phyloP scores from a whole-genome alignment of 768 basidiomycete genomes.

The Austroboletus eburneus region DNA sequence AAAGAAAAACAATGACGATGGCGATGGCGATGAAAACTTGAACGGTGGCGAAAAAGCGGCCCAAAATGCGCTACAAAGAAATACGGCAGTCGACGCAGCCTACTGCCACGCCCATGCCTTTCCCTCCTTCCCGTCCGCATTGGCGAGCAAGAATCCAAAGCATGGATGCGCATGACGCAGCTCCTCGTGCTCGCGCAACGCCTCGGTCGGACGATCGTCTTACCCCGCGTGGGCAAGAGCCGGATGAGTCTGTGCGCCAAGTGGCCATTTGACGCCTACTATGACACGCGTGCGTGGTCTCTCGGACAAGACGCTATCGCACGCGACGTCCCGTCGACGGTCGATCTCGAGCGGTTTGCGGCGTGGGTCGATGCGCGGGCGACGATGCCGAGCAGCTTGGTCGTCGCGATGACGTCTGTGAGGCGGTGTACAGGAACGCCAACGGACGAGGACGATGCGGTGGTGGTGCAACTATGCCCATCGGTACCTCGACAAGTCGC shows the following conservation, averaged over 20 bases:
- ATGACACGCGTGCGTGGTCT: too few species aligned
- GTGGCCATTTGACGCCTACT: too few species aligned
- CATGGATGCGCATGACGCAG: slow-evolving; percentile 51
- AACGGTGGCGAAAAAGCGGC: neutral
- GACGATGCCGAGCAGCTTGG: too few species aligned
- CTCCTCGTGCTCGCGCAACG: slow-evolving; percentile 43
- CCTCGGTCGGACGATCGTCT: slow-evolving; percentile 54
- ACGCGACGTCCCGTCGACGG: too few species aligned
- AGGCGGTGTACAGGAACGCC: too few species aligned
- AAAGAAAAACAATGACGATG: too few species aligned
- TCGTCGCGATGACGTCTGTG: too few species aligned
- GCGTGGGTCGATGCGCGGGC: too few species aligned
- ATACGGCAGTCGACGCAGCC: slow-evolving; percentile 17
- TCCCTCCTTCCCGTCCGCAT: slow-evolving; percentile 49
- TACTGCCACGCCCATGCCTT: slow-evolving; percentile 33
- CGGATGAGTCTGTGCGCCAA: slow-evolving; percentile 41
- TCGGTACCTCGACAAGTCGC: slow-evolving; percentile 13
- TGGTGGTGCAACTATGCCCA: slow-evolving; percentile 8
- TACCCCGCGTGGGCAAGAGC: slow-evolving; percentile 57
- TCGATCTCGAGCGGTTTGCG: too few species aligned
- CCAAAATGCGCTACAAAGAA: neutral
- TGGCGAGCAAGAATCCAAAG: slow-evolving; percentile 57
- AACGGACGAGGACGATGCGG: too few species aligned
- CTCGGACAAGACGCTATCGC: too few species aligned
- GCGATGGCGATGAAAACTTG: neutral